These are phyloP conservation scores for Ogataea philodendri DNA, from an alignment of 805 yeast genomes.

Conservation along the genomic window DNA sequence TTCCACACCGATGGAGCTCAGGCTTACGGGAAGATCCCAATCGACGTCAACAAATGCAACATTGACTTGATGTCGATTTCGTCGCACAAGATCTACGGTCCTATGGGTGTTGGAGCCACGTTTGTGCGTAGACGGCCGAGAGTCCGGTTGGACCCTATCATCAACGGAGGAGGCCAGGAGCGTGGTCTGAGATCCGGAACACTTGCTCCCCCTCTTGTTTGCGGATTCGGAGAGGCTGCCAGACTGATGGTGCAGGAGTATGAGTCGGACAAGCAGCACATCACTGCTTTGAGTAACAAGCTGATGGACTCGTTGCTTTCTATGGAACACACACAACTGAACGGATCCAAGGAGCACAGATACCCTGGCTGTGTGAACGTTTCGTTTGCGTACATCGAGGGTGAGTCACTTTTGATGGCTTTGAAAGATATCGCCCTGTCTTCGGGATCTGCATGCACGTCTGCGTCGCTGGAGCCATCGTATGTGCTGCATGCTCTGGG, in stretches of 20 bases:
- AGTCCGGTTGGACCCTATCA: slow-evolving; percentile 91
- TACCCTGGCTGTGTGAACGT: slow-evolving; percentile 95
- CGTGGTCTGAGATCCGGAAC: slow-evolving; percentile 97
- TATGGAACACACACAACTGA: slow-evolving; percentile 84
- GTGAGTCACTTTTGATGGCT: slow-evolving; percentile 97
- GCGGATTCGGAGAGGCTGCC: slow-evolving; percentile 98
- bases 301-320: slow-evolving; percentile 69
- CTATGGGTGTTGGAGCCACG: slow-evolving; percentile 96
- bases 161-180: slow-evolving; percentile 98
- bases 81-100: slow-evolving; percentile 96
- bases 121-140: slow-evolving; percentile 97
- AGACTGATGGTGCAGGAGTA: slow-evolving; percentile 73
- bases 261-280: slow-evolving; percentile 70
- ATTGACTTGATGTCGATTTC: slow-evolving; percentile 92
- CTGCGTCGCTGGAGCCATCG: slow-evolving; percentile 96
- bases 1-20: slow-evolving; percentile 99
- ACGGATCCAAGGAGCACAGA: slow-evolving; percentile 73
- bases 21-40: slow-evolving; percentile 89
- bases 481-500: slow-evolving; percentile 96
- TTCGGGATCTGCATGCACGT: slow-evolving; percentile 98
- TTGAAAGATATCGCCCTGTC: slow-evolving; percentile 93
- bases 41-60: slow-evolving; percentile 91
- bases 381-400: slow-evolving; percentile 96
- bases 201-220: slow-evolving; percentile 91
- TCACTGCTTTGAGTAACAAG: slow-evolving; percentile 67